Conservation (phyloP, 2,329 filamentous ascomycete species). For the Boeremia exigua region DNA sequence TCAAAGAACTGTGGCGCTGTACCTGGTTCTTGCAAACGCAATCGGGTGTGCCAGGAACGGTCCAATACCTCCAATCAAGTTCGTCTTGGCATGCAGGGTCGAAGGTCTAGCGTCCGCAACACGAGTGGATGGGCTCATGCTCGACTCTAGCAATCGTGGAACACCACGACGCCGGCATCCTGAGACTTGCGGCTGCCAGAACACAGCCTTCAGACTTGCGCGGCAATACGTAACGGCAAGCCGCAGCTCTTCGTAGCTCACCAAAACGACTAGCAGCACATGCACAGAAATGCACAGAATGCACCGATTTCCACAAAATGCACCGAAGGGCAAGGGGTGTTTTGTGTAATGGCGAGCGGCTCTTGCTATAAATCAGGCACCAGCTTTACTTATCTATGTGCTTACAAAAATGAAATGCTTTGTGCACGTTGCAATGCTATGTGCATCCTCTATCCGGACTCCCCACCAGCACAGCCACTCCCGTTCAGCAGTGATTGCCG, state of each 20-base stretch:
- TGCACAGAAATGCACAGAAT: background rate
- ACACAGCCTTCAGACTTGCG: slow-evolving; percentile 23
- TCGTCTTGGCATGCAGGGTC: slow-evolving; percentile 25
- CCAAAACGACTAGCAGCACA: background rate
- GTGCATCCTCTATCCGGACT: background rate
- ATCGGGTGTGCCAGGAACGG: slow-evolving; percentile 18
- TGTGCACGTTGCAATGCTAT: slow-evolving; percentile 6
- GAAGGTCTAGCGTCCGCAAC: slow-evolving; percentile 21
- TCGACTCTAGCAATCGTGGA: background rate
- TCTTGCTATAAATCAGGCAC: background rate
- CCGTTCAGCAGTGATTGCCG: background rate
- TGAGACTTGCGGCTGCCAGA: background rate
- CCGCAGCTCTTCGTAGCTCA: slow-evolving; percentile 7
- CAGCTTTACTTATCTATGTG: background rate
- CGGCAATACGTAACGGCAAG: slow-evolving; percentile 18
- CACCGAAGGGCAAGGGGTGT: background rate
- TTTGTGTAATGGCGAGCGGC: background rate
- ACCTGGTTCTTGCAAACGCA: slow-evolving; percentile 12
- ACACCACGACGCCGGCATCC: slow-evolving; percentile 2
- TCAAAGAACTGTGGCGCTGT: slow-evolving; percentile 22
- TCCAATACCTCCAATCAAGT: slow-evolving; percentile 14
- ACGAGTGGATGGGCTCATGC: slow-evolving; percentile 20
- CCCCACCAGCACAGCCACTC: slow-evolving; percentile 11
- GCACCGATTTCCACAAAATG: background rate
- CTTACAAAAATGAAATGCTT: background rate